Conservation (phyloP, 1,284 basidiomycete species). For the Termitomyces sp. region DNA sequence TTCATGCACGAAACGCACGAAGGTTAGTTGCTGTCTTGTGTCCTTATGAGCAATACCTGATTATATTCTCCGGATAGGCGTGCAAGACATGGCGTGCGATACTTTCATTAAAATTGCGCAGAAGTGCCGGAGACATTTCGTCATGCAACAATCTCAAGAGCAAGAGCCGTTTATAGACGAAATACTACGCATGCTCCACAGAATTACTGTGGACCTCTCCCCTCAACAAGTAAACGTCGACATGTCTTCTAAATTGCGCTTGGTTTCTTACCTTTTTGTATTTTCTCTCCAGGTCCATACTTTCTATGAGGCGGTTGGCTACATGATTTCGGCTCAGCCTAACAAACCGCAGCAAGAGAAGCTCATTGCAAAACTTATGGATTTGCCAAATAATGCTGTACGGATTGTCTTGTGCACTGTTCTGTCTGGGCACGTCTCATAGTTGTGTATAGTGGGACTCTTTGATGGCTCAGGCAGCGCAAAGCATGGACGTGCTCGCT, state of each 20-base stretch:
- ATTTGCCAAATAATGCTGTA: conserved; percentile 93
- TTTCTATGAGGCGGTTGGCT: conserved; percentile 97
- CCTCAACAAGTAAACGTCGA: conserved; percentile 73
- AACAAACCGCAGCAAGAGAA: conserved; percentile 97
- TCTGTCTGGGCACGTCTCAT: not conserved
- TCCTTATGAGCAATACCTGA: not conserved
- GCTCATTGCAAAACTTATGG: conserved; percentile 94
- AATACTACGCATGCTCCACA: conserved; percentile 87
- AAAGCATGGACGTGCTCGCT: conserved; percentile 89
- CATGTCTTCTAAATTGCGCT: not conserved
- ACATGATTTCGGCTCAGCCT: conserved; percentile 99
- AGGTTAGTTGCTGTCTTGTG: conserved; percentile 39
- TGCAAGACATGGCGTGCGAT: conserved; percentile 99
- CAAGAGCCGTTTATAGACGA: conserved; percentile 98
- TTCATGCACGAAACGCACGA: conserved; percentile 99
- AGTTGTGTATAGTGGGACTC: conserved; percentile 79
- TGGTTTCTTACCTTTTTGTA: conserved; percentile 8
- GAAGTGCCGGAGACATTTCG: conserved; percentile 97
- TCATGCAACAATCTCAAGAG: conserved; percentile 98
- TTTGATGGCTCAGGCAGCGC: conserved; percentile 93
- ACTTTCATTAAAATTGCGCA: conserved; percentile 99
- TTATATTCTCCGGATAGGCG: conserved; percentile 47
- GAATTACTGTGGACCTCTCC: conserved; percentile 93
- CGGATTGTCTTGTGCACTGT: conserved; percentile 23
- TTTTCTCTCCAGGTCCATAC: conserved; percentile 70